These are phyloP conservation scores for Tetracentron sinense DNA, from an alignment of 164 flowering plant genomes.

Conservation along the genomic window DNA sequence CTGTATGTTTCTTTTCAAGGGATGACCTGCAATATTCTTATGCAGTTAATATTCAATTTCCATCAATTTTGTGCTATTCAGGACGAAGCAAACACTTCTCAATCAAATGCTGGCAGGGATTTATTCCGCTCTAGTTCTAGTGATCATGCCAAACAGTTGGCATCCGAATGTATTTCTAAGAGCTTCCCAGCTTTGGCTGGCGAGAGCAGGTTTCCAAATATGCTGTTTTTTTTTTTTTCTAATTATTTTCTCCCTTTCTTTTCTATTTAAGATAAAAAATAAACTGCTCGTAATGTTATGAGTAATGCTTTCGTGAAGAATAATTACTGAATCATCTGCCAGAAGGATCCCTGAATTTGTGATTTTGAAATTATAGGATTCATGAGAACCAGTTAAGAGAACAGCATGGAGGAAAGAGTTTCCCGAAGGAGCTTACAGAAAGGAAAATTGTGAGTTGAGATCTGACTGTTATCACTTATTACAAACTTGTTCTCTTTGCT, in stretches of 20 bases:
- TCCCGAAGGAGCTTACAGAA: slow-evolving; percentile 27
- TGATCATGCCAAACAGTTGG: slow-evolving; percentile 34
- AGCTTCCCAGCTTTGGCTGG: slow-evolving; percentile 21
- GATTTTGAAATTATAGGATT: slow-evolving; percentile 30
- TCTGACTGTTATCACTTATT: background rate
- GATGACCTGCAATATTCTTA: background rate
- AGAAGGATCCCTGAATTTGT: background rate
- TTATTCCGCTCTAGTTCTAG: slow-evolving; percentile 27
- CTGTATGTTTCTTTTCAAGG: background rate
- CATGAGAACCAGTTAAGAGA: slow-evolving; percentile 36
- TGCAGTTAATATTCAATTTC: slow-evolving; percentile 5
- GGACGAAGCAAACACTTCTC: slow-evolving; percentile 50
- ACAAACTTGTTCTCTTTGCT: background rate
- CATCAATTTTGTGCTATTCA: slow-evolving; percentile 23
- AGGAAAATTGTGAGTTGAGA: slow-evolving; percentile 41
- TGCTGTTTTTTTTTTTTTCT: slow-evolving; percentile 1
- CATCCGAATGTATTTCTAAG: slow-evolving; percentile 27
- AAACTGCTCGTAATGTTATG: background rate
- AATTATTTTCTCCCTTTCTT: background rate
- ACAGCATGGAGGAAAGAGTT: slow-evolving; percentile 27
- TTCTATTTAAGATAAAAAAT: background rate
- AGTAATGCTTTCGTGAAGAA: background rate
- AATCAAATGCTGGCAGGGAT: slow-evolving; percentile 26
- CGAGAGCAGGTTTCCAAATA: slow-evolving; percentile 44
- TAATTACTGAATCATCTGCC: background rate